Evolutionary conservation across 176 grass and related monocot genomes (phyloP).

Genomic region (Juncus inflexus): DNA sequence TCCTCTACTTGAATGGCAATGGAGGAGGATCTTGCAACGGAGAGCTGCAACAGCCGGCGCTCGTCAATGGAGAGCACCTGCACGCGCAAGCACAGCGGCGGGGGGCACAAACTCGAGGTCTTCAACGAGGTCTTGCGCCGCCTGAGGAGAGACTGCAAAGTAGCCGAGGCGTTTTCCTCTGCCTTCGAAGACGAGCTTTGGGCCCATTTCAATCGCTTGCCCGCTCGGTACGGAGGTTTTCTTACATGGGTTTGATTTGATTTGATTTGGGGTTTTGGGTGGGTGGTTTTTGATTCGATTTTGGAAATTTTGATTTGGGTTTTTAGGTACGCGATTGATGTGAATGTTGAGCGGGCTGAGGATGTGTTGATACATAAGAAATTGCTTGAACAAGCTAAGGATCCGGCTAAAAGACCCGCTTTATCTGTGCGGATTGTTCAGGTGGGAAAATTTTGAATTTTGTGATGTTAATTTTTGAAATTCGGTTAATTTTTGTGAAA

Average conservation of each 20-base stretch:
- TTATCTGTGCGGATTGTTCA: constrained; percentile 61
- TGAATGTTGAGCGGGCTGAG: constrained; percentile 70
- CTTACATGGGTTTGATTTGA: constrained; percentile 5
- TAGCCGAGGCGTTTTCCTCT: constrained; percentile 10
- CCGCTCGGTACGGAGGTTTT: constrained; percentile 20
- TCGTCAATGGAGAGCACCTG: constrained; percentile 20
- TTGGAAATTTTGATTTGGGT: neutral
- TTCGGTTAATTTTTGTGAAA: neutral
- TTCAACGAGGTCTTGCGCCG: constrained; percentile 28
- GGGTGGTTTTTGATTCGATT: constrained; percentile 4
- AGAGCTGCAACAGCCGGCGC: constrained; percentile 29
- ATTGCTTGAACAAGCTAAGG: constrained; percentile 66
- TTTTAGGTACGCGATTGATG: constrained; percentile 72
- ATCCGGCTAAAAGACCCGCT: constrained; percentile 64
- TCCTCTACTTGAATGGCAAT: constrained; percentile 23
- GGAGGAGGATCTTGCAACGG: constrained; percentile 18
- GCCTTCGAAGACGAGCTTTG: constrained; percentile 32
- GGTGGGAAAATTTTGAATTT: constrained; percentile 39
- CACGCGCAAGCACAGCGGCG: constrained; percentile 24
- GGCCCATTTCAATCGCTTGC: constrained; percentile 33
- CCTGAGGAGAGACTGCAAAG: constrained; percentile 3
- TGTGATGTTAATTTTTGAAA: constrained; percentile 2
- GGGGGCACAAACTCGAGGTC: constrained; percentile 27
- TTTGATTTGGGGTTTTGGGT: constrained; percentile 12
- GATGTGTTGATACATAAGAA: constrained; percentile 80